phyloP scores from a whole-genome alignment of 148 eudicot species.

The Cornus suecica region DNA sequence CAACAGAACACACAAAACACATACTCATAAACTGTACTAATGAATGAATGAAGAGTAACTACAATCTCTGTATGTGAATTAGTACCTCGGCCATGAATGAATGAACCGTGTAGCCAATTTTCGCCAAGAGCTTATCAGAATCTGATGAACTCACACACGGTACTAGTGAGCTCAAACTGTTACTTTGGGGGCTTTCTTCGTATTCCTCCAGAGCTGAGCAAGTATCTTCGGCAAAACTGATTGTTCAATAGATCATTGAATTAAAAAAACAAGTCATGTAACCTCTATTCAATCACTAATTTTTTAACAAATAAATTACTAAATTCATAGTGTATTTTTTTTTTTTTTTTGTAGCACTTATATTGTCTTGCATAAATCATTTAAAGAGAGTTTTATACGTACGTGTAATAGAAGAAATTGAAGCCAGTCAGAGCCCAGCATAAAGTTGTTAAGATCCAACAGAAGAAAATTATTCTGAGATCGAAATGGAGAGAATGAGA shows the following conservation, averaged over 20 bases:
- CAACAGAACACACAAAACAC: not conserved
- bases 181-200: slow-evolving; percentile 39
- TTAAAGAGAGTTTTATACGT: slow-evolving; percentile 16
- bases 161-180: slow-evolving; percentile 41
- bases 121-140: slow-evolving; percentile 34
- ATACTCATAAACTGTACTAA: not conserved
- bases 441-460: slow-evolving; percentile 59
- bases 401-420: slow-evolving; percentile 63
- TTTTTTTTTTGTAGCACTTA: not conserved
- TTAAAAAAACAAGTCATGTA: not conserved
- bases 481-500: not conserved
- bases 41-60: not conserved
- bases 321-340: not conserved
- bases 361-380: not conserved
- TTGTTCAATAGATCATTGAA: slow-evolving; percentile 4
- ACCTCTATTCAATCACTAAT: no score
- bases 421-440: slow-evolving; percentile 66
- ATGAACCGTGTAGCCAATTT: slow-evolving; percentile 48
- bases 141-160: slow-evolving; percentile 40
- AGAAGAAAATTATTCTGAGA: slow-evolving; percentile 46
- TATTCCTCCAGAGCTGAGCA: slow-evolving; percentile 58
- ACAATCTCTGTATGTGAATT: not conserved
- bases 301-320: no score
- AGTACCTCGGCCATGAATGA: slow-evolving; percentile 48
- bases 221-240: slow-evolving; percentile 77